Base-by-base conservation (phyloP, 306 rosid genomes). In the Pterocarpus macrocarpus region DNA sequence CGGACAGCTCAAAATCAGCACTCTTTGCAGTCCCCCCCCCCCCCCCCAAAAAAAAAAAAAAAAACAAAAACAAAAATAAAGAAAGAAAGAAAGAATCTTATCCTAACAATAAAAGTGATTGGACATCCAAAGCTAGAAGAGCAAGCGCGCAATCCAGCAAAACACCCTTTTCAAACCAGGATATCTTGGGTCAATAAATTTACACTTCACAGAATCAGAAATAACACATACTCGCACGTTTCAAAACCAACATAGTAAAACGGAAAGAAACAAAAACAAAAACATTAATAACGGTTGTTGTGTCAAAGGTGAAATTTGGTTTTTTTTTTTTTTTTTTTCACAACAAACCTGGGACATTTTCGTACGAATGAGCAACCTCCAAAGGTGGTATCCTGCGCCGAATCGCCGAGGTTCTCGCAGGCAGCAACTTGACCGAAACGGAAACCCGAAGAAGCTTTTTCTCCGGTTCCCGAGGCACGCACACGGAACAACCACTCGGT, bases 331-430 rank as follows among this genome's bases (percentile, higher is more conserved):
- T 1, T 39, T 39, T 39, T 3, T 3, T 7, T 3, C 44, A 39
- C 44, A 39, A 39, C 44, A 39, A 39, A 95, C 99, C 98, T 91
- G 97, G 85, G 83, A 82, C 61, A 7, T 88, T 83, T 49, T 89
- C 80, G 63, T 85, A 90, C 10, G 94, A 92, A 82, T 86, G 90
- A 22, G 87, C 75, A 80, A 87, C 87, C 75, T 77, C 88, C 74
- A 91, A 50, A 30, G 83, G 73, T 17, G 78, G 67, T 50, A 47
- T 71, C 64, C 83, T 82, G 78, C 75, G 81, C 13, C 88, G 84
- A 77, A 63, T 87, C 52, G 10, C 2, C 0, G 92, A 80, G 41
- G 57, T 17, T 58, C 68, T 82, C 50, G 32, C 33, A 49, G 69
- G 69, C 8, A 65, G 90, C 39, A 69, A 77, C 45, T 81, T 86